Evolutionary conservation across 164 flowering plant species (phyloP).

Genomic region (Annona squamosa): DNA sequence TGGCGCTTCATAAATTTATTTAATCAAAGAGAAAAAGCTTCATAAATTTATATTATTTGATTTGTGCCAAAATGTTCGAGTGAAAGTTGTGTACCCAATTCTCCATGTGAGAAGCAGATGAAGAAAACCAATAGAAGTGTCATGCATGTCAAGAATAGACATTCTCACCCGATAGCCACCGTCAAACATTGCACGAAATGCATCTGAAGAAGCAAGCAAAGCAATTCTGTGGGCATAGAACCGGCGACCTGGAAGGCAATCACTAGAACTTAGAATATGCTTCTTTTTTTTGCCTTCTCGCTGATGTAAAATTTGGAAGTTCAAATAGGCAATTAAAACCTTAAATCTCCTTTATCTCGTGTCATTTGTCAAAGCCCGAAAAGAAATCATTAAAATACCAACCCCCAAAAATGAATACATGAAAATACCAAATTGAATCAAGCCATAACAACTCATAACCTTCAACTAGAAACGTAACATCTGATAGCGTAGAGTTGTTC

Average conservation of each 20-base stretch:
- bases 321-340: not conserved
- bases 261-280: not conserved
- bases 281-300: not conserved
- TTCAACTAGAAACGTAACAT: slow-evolving; percentile 92
- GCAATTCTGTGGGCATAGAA: slow-evolving; percentile 95
- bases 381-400: not conserved
- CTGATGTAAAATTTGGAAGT: not conserved
- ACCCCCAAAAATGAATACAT: not conserved
- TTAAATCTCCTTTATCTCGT: not conserved
- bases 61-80: too few relatives aligned
- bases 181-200: slow-evolving; percentile 99
- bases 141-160: not conserved
- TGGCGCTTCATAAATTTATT: too few relatives aligned
- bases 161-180: slow-evolving; percentile 90
- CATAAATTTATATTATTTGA: too few relatives aligned
- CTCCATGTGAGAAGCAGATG: too few relatives aligned
- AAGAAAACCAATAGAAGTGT: not conserved
- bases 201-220: slow-evolving; percentile 94
- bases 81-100: too few relatives aligned
- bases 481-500: slow-evolving; percentile 76
- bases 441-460: slow-evolving; percentile 31
- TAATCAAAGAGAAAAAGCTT: too few relatives aligned
- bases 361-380: not conserved
- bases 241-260: slow-evolving; percentile 44
- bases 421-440: not conserved